phyloP scores from a whole-genome alignment of 176 grass and related monocot species.

The Eragrostis curvula region DNA sequence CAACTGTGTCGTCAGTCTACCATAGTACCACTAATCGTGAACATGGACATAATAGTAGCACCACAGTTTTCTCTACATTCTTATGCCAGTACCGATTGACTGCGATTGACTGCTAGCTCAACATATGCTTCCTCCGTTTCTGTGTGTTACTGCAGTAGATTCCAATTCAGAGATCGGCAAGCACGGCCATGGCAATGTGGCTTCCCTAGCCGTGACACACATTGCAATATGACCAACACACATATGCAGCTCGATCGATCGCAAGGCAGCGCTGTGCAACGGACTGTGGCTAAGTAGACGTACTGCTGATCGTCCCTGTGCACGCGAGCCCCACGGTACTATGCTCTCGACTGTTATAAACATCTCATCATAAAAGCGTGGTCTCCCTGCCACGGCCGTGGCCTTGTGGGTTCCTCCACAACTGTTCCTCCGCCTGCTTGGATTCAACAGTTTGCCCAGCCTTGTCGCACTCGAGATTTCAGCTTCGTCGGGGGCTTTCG shows the following conservation, averaged over 20 bases:
- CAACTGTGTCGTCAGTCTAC: neutral
- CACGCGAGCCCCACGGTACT: neutral
- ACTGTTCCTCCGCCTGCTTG: neutral
- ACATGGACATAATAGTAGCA: neutral
- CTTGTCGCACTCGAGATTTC: neutral
- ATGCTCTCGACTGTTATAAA: conserved; percentile 6
- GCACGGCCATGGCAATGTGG: neutral
- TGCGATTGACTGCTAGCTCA: neutral
- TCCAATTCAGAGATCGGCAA: neutral
- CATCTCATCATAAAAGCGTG: conserved; percentile 40
- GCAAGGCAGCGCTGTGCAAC: neutral
- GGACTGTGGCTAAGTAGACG: conserved; percentile 9
- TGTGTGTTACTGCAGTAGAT: too few relatives aligned
- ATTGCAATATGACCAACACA: neutral
- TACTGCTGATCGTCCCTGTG: neutral
- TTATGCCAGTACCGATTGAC: neutral
- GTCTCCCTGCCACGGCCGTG: neutral
- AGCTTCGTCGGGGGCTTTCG: neutral
- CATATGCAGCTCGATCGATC: neutral
- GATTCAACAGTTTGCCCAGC: neutral
- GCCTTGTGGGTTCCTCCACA: neutral
- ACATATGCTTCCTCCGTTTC: too few relatives aligned
- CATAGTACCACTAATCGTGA: neutral
- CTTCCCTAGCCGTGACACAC: neutral
- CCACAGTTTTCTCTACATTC: neutral